Percentiles rank a stretch among this genome's conserved stretches.
phyloP scores from a whole-genome alignment of 768 basidiomycete species.

The Lactarius trivialis region DNA sequence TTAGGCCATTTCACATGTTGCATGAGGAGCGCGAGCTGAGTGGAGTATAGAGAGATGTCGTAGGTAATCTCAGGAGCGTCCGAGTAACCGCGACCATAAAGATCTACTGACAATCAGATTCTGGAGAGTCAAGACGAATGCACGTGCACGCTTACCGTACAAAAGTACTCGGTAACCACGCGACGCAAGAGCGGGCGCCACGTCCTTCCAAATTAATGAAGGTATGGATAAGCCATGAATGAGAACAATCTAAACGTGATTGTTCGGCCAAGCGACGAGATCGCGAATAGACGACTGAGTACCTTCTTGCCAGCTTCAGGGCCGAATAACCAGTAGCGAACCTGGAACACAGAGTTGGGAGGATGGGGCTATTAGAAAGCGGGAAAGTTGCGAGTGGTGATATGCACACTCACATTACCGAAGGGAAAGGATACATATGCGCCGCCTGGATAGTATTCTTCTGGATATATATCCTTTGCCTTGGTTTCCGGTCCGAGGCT shows the following conservation, averaged over 20 bases:
- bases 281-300: background rate
- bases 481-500: slow-evolving; percentile 47
- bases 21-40: slow-evolving; percentile 78
- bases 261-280: background rate
- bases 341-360: slow-evolving; percentile 32
- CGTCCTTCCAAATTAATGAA: slow-evolving; percentile 69
- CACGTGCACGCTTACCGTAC: slow-evolving; percentile 45
- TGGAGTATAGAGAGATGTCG: slow-evolving; percentile 56
- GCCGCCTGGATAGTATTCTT: slow-evolving; percentile 57
- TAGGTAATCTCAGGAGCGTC: slow-evolving; percentile 70
- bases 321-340: slow-evolving; percentile 73
- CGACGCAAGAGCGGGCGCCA: slow-evolving; percentile 56
- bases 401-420: slow-evolving; percentile 44
- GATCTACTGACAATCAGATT: slow-evolving; percentile 38
- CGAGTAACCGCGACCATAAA: slow-evolving; percentile 79
- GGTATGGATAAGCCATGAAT: slow-evolving; percentile 77
- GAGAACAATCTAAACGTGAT: slow-evolving; percentile 50
- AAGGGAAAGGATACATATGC: slow-evolving; percentile 59
- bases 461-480: slow-evolving; percentile 68
- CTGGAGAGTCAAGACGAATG: background rate
- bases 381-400: background rate
- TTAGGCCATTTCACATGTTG: slow-evolving; percentile 70
- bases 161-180: slow-evolving; percentile 67
- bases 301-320: slow-evolving; percentile 64
- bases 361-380: background rate